Evolutionary conservation across 2,329 filamentous ascomycete species (phyloP).

Genomic region (Nothophoma quercina): DNA sequence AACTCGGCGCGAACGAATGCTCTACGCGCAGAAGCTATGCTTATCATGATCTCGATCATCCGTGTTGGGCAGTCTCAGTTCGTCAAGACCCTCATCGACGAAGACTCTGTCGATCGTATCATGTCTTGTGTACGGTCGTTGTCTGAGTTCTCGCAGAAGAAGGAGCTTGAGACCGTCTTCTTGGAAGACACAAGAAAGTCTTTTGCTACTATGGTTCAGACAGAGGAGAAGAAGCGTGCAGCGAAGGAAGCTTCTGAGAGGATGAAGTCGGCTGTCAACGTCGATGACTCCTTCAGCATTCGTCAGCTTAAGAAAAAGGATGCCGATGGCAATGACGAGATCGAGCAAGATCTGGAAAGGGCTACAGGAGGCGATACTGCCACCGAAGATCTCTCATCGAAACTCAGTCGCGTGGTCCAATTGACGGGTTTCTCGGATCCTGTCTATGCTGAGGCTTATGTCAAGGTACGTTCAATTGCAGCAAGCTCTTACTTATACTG

Average conservation of each 20-base stretch:
- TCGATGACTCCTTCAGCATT: constrained; percentile 93
- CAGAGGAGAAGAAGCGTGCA: constrained; percentile 97
- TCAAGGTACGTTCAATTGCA: constrained; percentile 67
- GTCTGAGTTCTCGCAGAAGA: constrained; percentile 86
- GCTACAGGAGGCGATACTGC: constrained; percentile 89
- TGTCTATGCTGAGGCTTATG: constrained; percentile 98
- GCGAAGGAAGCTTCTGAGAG: constrained; percentile 92
- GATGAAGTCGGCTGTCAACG: constrained; percentile 91
- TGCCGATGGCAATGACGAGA: constrained; percentile 80
- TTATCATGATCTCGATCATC: constrained; percentile 99
- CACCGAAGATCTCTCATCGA: constrained; percentile 87
- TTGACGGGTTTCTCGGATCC: constrained; percentile 97
- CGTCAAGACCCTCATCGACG: constrained; percentile 95
- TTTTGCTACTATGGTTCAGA: constrained; percentile 95
- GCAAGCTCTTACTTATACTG: constrained; percentile 5
- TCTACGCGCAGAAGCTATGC: constrained; percentile 94
- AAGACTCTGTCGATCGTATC: constrained; percentile 97
- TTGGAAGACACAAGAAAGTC: constrained; percentile 93
- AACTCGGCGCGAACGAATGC: constrained; percentile 90
- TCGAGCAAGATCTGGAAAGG: constrained; percentile 89
- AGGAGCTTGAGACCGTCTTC: constrained; percentile 91
- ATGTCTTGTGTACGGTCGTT: constrained; percentile 96
- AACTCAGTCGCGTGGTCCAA: constrained; percentile 94
- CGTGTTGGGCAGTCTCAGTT: constrained; percentile 99
- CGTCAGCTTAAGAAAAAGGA: constrained; percentile 90